Evolutionary conservation across 306 rosid genomes (phyloP).

Genomic region (Begonia loranthoides): DNA sequence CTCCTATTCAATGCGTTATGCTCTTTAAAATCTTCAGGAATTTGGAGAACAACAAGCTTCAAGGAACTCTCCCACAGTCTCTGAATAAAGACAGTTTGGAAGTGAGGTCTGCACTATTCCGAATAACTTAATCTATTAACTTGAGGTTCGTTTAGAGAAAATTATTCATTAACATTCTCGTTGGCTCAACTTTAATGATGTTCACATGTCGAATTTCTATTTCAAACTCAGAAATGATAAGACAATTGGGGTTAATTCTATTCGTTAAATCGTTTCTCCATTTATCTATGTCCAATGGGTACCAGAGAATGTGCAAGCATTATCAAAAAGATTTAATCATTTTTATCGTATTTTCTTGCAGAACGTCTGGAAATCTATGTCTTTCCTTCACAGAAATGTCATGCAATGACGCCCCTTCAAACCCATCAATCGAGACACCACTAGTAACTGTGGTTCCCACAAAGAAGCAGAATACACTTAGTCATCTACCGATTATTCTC

Average conservation of each 20-base stretch:
- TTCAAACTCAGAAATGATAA: too few species aligned
- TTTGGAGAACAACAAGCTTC: conserved; percentile 69
- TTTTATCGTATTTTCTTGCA: conserved; percentile 16
- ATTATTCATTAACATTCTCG: too few species aligned
- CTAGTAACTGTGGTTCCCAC: conserved; percentile 46
- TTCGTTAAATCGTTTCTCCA: too few species aligned
- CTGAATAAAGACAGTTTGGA: conserved; percentile 62
- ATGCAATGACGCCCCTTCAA: conserved; percentile 39
- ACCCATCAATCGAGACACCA: conserved; percentile 65
- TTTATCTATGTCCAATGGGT: too few species aligned
- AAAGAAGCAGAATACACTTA: conserved; percentile 26
- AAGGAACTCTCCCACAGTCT: conserved; percentile 67
- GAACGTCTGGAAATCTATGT: conserved; percentile 70
- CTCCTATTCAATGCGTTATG: not conserved
- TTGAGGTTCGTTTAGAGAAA: too few species aligned
- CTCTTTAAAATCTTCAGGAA: conserved; percentile 34
- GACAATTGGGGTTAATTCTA: too few species aligned
- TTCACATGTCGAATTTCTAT: too few species aligned
- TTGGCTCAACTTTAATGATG: too few species aligned
- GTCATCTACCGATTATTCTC: conserved; percentile 30
- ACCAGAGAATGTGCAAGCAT: too few species aligned
- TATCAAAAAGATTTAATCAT: too few species aligned
- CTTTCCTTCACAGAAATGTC: conserved; percentile 54
- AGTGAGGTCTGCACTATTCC: conserved; percentile 36
- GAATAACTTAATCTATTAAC: not conserved